Evolutionary conservation across 192 early-diverging fungal genomes (phyloP).

Genomic region (Umbelopsis sp.): DNA sequence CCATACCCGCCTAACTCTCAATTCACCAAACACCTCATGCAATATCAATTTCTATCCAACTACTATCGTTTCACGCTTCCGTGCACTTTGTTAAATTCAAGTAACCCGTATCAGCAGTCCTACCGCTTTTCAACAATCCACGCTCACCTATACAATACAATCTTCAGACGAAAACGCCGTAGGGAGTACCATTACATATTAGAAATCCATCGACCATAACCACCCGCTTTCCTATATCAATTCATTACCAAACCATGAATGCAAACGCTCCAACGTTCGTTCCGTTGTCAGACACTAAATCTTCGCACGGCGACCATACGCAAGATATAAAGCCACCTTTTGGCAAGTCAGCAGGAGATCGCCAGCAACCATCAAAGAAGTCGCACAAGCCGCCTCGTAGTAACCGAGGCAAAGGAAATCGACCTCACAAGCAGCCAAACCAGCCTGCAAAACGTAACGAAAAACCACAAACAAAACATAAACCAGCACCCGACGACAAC

Average conservation of each 20-base stretch:
- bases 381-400: background rate
- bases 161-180: constrained; percentile 14
- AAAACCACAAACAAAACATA: background rate
- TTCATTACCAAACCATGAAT: constrained; percentile 32
- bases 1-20: background rate
- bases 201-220: constrained; percentile 2
- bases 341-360: background rate
- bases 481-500: background rate
- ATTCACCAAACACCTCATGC: constrained; percentile 14
- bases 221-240: background rate
- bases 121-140: constrained; percentile 28
- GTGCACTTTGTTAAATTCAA: background rate
- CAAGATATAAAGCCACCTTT: constrained; percentile 15
- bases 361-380: background rate
- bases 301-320: constrained; percentile 5
- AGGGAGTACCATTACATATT: constrained; percentile 8
- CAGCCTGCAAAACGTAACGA: background rate
- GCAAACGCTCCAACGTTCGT: constrained; percentile 38
- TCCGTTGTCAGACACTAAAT: constrained; percentile 18
- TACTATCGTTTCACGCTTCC: constrained; percentile 2
- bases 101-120: constrained; percentile 23
- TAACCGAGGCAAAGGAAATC: constrained; percentile 14
- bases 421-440: background rate
- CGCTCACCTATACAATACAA: constrained; percentile 4
- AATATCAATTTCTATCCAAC: constrained; percentile 12